Conservation (phyloP, 352 stramenopile genomes). For the Phytopythium mirpurense region DNA sequence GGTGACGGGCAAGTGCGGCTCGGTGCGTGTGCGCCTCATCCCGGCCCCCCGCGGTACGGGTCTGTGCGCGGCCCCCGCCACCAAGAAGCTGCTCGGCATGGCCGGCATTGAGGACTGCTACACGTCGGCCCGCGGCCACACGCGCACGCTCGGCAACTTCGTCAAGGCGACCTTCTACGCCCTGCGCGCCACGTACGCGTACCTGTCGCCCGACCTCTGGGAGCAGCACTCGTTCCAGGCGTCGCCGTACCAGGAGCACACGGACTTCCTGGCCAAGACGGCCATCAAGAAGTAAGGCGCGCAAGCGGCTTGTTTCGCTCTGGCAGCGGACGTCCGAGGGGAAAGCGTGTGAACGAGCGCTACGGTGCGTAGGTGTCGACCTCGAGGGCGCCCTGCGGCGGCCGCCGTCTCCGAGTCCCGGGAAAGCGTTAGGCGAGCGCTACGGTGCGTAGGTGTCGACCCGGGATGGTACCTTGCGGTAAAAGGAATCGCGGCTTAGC, state of each 20-base stretch:
- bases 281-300: constrained; percentile 84
- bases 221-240: constrained; percentile 91
- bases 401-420: constrained; percentile 7
- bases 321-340: constrained; percentile 14
- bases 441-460: constrained; percentile 91
- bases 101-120: constrained; percentile 98
- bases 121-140: constrained; percentile 95
- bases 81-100: constrained; percentile 99
- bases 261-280: constrained; percentile 98
- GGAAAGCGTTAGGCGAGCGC: constrained; percentile 83
- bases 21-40: constrained; percentile 98
- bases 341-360: constrained; percentile 84
- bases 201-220: constrained; percentile 99
- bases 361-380: constrained; percentile 90
- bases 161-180: constrained; percentile 99
- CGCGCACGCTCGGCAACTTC: constrained; percentile 99
- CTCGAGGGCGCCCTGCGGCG: constrained; percentile 18
- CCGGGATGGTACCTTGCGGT: constrained; percentile 18
- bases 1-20: constrained; percentile 99
- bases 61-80: constrained; percentile 96
- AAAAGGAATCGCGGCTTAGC: constrained; percentile 17
- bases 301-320: background rate
- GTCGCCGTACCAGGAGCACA: constrained; percentile 98
- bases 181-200: constrained; percentile 97
- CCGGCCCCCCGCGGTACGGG: constrained; percentile 98